Percentiles rank a stretch among this genome's conserved stretches.
These are phyloP conservation scores for Pleoardoris graminearum DNA, from an alignment of 2,329 filamentous ascomycete species.

Conservation along the genomic window DNA sequence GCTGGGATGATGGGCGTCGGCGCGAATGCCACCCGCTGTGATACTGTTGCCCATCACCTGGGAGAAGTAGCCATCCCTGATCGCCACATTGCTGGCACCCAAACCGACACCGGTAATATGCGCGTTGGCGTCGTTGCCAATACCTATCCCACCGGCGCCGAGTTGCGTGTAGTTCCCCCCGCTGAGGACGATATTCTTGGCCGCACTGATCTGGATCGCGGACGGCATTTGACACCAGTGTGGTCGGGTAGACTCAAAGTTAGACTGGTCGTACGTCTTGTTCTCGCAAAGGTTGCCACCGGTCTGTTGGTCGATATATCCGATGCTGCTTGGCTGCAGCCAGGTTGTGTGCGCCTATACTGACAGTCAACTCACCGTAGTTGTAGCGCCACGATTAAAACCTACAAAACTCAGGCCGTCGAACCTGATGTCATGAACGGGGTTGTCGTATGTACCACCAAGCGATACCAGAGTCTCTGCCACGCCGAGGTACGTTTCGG, in stretches of 20 bases:
- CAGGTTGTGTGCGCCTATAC: slow-evolving; percentile 17
- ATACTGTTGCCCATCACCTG: slow-evolving; percentile 24
- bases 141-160: slow-evolving; percentile 17
- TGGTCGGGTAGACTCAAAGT: slow-evolving; percentile 20
- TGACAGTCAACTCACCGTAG: slow-evolving; percentile 2
- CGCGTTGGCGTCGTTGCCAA: slow-evolving; percentile 22
- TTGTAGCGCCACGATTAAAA: not conserved
- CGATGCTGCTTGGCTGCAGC: slow-evolving; percentile 13
- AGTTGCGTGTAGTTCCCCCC: slow-evolving; percentile 19
- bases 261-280: slow-evolving; percentile 17
- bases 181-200: slow-evolving; percentile 16
- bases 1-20: slow-evolving; percentile 19
- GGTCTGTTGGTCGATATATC: slow-evolving; percentile 21
- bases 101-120: slow-evolving; percentile 16
- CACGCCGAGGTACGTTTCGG: slow-evolving; percentile 15
- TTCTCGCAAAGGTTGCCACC: slow-evolving; percentile 20
- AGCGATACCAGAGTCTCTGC: slow-evolving; percentile 16
- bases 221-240: slow-evolving; percentile 21
- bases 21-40: slow-evolving; percentile 17
- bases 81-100: slow-evolving; percentile 13
- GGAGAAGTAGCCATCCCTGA: slow-evolving; percentile 17
- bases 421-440: slow-evolving; percentile 18
- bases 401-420: slow-evolving; percentile 17
- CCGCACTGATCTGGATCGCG: slow-evolving; percentile 20
- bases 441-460: slow-evolving; percentile 17